phyloP scores from a whole-genome alignment of 2,329 filamentous ascomycete species.

The Geosmithia flava region DNA sequence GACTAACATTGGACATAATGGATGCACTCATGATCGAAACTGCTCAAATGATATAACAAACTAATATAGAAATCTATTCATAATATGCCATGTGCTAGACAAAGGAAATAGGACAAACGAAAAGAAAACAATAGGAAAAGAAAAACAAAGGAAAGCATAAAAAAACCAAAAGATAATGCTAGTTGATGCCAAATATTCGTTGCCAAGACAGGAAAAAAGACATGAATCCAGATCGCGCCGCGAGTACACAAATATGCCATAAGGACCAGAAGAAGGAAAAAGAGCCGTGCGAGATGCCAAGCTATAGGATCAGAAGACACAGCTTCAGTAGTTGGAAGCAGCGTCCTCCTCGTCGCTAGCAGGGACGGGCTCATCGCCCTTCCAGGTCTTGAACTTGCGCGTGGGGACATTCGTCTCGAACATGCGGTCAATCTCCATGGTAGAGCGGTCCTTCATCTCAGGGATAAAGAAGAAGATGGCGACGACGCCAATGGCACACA shows the following conservation, averaged over 20 bases:
- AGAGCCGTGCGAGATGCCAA: no score
- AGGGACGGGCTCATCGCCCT: neutral
- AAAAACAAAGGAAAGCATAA: neutral
- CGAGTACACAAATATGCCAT: no score
- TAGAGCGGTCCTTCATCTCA: constrained; percentile 36
- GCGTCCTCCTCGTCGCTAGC: neutral
- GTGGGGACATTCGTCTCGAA: constrained; percentile 15
- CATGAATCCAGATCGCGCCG: neutral
- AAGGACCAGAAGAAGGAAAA: no score
- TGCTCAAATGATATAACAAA: no score
- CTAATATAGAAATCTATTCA: neutral
- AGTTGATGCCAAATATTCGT: neutral
- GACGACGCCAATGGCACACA: constrained; percentile 19
- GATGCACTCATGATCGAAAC: no score
- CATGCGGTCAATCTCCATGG: constrained; percentile 33
- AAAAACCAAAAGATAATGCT: no score
- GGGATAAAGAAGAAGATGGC: constrained; percentile 33
- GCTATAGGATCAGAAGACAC: no score
- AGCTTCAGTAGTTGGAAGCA: no score
- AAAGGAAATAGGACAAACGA: neutral
- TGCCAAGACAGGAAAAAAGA: neutral
- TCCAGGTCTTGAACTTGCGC: constrained; percentile 9
- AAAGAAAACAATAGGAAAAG: neutral
- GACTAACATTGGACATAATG: no score
- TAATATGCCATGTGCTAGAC: neutral